A percentile compares a stretch with the other conserved stretches of the same genome.
phyloP scores from a whole-genome alignment of 2,329 filamentous ascomycete species.

The Tolypocladium tropicale region DNA sequence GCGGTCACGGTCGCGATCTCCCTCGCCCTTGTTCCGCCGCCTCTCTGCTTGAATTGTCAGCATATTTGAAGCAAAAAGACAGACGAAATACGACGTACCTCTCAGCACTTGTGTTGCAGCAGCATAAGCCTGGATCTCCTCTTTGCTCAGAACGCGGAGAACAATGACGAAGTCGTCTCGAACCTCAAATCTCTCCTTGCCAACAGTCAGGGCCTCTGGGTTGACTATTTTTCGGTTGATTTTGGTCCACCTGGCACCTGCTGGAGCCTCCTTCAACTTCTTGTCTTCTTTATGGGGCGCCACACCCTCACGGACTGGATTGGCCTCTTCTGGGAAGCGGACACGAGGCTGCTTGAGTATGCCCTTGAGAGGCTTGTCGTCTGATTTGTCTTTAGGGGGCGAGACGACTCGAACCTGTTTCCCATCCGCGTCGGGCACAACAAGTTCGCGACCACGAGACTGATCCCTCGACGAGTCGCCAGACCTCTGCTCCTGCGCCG shows the following conservation, averaged over 20 bases:
- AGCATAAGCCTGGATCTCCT: constrained; percentile 84
- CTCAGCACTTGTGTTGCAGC: constrained; percentile 71
- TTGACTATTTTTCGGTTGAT: constrained; percentile 84
- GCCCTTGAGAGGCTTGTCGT: constrained; percentile 63
- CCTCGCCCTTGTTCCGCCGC: constrained; percentile 22
- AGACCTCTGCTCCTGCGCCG: constrained; percentile 7
- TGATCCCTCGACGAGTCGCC: constrained; percentile 16
- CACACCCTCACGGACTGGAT: constrained; percentile 78
- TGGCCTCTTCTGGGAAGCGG: constrained; percentile 78
- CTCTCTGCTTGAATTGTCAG: constrained; percentile 13
- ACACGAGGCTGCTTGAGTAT: constrained; percentile 76
- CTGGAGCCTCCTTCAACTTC: constrained; percentile 58
- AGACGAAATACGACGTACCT: constrained; percentile 39
- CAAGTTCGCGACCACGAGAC: constrained; percentile 31
- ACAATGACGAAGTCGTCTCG: constrained; percentile 92
- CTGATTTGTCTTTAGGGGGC: constrained; percentile 53
- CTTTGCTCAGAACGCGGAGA: constrained; percentile 72
- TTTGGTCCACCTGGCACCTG: constrained; percentile 85
- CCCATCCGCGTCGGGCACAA: constrained; percentile 22
- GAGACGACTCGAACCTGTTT: constrained; percentile 60
- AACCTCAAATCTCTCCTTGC: constrained; percentile 87
- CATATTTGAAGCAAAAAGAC: background rate
- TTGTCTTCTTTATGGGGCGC: constrained; percentile 86
- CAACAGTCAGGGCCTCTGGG: constrained; percentile 72
- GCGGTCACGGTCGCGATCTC: constrained; percentile 24